phyloP scores from a whole-genome alignment of 169 alveolate genomes.

The Plasmodium reichenowi region DNA sequence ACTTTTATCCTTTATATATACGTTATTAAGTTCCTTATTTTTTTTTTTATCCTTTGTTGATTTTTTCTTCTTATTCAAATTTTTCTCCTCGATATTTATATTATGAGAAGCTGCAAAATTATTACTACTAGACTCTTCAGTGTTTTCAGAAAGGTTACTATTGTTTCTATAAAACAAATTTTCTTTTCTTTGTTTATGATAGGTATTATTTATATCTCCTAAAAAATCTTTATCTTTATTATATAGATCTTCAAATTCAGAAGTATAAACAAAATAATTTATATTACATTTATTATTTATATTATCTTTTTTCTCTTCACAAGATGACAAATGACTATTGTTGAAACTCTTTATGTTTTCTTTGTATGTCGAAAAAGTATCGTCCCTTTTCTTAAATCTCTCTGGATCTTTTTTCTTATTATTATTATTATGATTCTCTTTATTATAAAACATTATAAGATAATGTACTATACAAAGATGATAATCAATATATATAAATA shows the following conservation, averaged over 20 bases:
- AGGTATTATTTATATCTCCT: background rate
- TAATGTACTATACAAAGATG: background rate
- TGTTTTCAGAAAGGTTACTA: conserved; percentile 10
- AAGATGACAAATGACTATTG: conserved; percentile 8
- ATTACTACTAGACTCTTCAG: conserved; percentile 34
- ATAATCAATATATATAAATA: background rate
- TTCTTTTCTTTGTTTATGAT: conserved; percentile 1
- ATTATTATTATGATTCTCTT: conserved; percentile 6
- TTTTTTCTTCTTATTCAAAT: conserved; percentile 3
- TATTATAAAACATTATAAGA: conserved; percentile 31
- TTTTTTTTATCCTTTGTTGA: conserved; percentile 11
- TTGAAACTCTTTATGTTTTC: conserved; percentile 23
- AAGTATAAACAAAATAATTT: background rate
- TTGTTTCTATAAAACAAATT: background rate
- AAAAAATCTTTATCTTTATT: conserved; percentile 8
- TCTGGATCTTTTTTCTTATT: conserved; percentile 28
- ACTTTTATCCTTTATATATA: no score
- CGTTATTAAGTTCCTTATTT: background rate
- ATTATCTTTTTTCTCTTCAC: conserved; percentile 5
- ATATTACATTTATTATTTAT: background rate
- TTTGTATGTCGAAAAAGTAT: conserved; percentile 7
- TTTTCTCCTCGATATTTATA: background rate
- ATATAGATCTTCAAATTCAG: background rate
- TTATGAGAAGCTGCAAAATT: background rate
- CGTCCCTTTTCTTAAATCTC: conserved; percentile 30